Base-by-base conservation (phyloP, 352 stramenopile species). In the Globisporangium sylvaticum region DNA sequence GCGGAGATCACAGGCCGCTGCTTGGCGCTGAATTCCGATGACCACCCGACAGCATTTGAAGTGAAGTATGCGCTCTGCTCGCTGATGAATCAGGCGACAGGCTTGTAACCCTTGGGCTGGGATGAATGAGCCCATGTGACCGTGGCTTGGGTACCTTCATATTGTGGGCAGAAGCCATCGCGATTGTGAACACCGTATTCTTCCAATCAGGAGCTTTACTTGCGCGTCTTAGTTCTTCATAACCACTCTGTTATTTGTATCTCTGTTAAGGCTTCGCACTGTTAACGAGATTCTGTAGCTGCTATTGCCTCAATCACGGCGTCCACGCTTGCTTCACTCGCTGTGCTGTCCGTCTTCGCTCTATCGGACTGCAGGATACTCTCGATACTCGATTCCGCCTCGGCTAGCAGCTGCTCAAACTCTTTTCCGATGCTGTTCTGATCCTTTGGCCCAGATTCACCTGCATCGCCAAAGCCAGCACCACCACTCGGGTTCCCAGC, bases 381-480 rank as follows among this genome's bases (percentile, higher is more conserved):
- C 64, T 84, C 84, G 67, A 92, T 90, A 27, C 78, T 89, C 22
- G 83, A 88, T 69, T 91, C 81, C 32, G 84, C 84, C 69, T 92
- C 84, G 6, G 78, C 78, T 18, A 92, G 71, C 55, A 92, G 64
- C 62, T 77, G 66, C 74, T 91, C 84, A 58, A 92, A 90, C 63
- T 92, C 83, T 54, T 86, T 83, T 9, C 73, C 71, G 22, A 91
- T 88, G 61, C 71, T 89, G 20, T 37, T 48, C 37, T 71, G 68
- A 55, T 84, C 71, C 39, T 65, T 78, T 15, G 62, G 48, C 34
- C 69, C 65, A 6, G 59, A 48, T 9, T 55, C 59, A 9, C 53
- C 42, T 5, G 24, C 8, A 24, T 57, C 42, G 8, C 42, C 59
- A 44, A 57, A 65, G 27, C 27, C 59, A 55, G 42, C 25, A 37